phyloP scores from a whole-genome alignment of 257 asterid genomes.

The Thymus mandschuricus region DNA sequence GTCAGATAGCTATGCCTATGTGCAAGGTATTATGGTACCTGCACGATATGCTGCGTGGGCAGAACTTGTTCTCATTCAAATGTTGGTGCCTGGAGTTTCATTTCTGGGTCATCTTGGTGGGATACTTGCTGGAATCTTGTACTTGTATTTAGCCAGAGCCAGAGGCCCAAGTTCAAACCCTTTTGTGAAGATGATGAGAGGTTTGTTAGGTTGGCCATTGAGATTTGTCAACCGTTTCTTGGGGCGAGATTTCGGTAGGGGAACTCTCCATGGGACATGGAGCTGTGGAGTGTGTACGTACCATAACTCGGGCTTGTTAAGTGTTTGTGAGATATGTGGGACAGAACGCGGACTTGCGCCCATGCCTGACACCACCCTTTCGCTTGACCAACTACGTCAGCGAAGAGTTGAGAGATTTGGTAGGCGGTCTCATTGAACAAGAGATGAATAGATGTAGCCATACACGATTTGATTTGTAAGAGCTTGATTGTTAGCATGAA shows the following conservation, averaged over 20 bases:
- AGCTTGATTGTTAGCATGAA: neutral
- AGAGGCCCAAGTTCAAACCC: slow-evolving; percentile 30
- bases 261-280: slow-evolving; percentile 60
- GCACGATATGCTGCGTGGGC: slow-evolving; percentile 96
- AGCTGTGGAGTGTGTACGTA: slow-evolving; percentile 79
- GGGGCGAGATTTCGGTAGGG: slow-evolving; percentile 57
- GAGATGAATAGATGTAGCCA: neutral
- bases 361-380: slow-evolving; percentile 27
- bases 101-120: slow-evolving; percentile 96
- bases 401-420: slow-evolving; percentile 68
- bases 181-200: slow-evolving; percentile 43
- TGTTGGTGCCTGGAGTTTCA: slow-evolving; percentile 90
- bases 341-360: slow-evolving; percentile 37
- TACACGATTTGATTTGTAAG: neutral
- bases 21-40: slow-evolving; percentile 77
- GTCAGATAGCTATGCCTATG: slow-evolving; percentile 63
- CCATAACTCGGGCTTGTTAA: slow-evolving; percentile 54
- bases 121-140: slow-evolving; percentile 77
- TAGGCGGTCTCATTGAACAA: slow-evolving; percentile 29
- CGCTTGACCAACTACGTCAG: slow-evolving; percentile 67
- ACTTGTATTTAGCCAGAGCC: slow-evolving; percentile 43
- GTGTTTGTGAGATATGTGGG: slow-evolving; percentile 77
- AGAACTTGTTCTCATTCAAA: slow-evolving; percentile 79
- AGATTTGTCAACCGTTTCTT: slow-evolving; percentile 39
- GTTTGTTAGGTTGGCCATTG: slow-evolving; percentile 63